Base-by-base conservation (phyloP, 345 rosid species). In the Ceriops tagal region DNA sequence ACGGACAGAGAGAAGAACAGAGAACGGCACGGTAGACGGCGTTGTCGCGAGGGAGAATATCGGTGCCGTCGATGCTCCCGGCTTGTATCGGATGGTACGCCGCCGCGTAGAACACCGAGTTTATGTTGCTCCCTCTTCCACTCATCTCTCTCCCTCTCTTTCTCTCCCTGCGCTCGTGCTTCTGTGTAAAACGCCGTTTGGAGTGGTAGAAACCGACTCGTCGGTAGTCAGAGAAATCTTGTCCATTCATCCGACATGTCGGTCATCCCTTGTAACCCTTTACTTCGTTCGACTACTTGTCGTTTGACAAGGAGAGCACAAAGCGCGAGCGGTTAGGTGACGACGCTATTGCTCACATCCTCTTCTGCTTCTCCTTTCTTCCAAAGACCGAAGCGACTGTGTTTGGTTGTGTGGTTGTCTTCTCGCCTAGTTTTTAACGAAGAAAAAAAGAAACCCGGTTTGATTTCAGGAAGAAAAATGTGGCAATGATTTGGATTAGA, bases 1-100 rank as follows among this genome's bases (percentile, higher is more conserved):
- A 91, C 98, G 90, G 83, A 93, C 86, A 86, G 59, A 91, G 87
- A 35, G 89, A 75, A 73, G 89, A 91, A 80, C 97, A 91, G 81
- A 91, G 96, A 5, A 81, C 83, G 70, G 98, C 92, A 20, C 97
- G 90, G 75, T 82, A 85, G 11, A 91, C 80, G 67, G 80, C 96
- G 80, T 86, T 86, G 73, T 91, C 97, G 66, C 88, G 98, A 34
- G 96, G 93, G 28, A 80, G 82, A 71, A 86, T 66, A 58, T 86
- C 98, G 24, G 92, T 92, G 80, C 99, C 97, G 81, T 95, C 97
- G 63, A 95, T 89, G 75, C 97, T 95, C 4, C 99, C 97, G 0
- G 88, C 96, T 71, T 95, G 99, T 72, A 95, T 92, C 24, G 98
- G 98, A 72, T 91, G 98, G 78, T 91, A 93, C 22, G 86, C 64